A percentile compares a stretch with the other conserved stretches of the same genome.
These are phyloP conservation scores for Didymella pinodella DNA, from an alignment of 2,329 filamentous ascomycete genomes.

Conservation along the genomic window DNA sequence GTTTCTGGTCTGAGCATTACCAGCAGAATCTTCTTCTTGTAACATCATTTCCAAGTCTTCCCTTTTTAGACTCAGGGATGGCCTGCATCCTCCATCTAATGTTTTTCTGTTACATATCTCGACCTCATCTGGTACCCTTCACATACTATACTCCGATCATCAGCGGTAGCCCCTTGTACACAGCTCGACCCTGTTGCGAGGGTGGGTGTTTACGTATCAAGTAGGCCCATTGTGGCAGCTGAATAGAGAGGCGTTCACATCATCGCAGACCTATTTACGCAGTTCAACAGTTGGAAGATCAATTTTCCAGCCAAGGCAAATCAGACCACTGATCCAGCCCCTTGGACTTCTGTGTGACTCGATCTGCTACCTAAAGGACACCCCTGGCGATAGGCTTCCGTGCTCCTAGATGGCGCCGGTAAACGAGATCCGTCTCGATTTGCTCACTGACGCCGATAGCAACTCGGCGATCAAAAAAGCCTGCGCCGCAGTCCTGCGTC, in stretches of 20 bases:
- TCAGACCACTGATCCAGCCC: background rate
- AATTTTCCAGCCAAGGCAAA: background rate
- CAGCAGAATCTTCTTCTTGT: constrained; percentile 30
- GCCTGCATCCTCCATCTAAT: constrained; percentile 29
- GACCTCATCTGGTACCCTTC: constrained; percentile 34
- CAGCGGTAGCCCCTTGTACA: constrained; percentile 28
- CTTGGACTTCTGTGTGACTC: background rate
- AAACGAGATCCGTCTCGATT: constrained; percentile 15
- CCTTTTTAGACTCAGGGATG: constrained; percentile 28
- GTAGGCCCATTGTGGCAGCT: constrained; percentile 37
- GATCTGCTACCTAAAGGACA: background rate
- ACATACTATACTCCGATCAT: constrained; percentile 16
- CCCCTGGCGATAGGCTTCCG: background rate
- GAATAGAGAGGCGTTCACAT: constrained; percentile 38
- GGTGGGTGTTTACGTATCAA: constrained; percentile 34
- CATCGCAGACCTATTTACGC: background rate
- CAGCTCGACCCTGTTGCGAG: constrained; percentile 22
- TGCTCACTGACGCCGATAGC: constrained; percentile 8
- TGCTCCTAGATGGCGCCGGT: background rate
- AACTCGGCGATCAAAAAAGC: constrained; percentile 6
- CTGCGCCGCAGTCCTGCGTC: constrained; percentile 2
- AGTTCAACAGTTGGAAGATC: background rate
- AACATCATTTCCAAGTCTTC: constrained; percentile 19
- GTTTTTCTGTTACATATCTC: constrained; percentile 26
- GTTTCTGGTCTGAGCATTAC: constrained; percentile 29